Percentiles rank a stretch among this genome's conserved stretches.
Evolutionary conservation across 495 filamentous ascomycete genomes (phyloP).

Genomic region (Aspergillus diversus): DNA sequence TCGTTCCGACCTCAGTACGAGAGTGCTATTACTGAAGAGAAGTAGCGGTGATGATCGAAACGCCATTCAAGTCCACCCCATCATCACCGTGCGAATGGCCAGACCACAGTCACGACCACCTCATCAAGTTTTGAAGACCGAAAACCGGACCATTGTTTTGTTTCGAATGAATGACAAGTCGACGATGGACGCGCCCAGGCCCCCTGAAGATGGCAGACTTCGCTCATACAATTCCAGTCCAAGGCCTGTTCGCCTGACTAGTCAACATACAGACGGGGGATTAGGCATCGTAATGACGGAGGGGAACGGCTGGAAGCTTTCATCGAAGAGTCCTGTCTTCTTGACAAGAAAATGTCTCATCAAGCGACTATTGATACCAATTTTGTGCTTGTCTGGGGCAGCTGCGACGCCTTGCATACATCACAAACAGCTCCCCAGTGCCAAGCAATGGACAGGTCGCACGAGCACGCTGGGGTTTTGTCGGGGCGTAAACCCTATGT

Average conservation of each 20-base stretch:
- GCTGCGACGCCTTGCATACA: conserved; percentile 1
- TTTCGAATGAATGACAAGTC: neutral
- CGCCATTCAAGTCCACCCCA: neutral
- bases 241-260: neutral
- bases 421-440: neutral
- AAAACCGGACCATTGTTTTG: neutral
- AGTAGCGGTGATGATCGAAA: neutral
- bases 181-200: neutral
- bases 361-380: neutral
- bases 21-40: neutral
- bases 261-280: neutral
- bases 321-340: neutral
- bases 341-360: conserved; percentile 2
- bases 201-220: neutral
- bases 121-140: neutral
- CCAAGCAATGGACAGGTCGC: conserved; percentile 8
- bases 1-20: too few relatives aligned
- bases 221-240: neutral
- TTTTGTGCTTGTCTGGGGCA: conserved; percentile 1
- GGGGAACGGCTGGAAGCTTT: neutral
- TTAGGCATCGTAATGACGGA: neutral
- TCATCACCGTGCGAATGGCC: neutral
- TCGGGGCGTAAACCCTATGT: neutral
- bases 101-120: neutral
- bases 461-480: neutral